Evolutionary conservation across 176 grass and related monocot species (phyloP).

Genomic region (Typha latifolia): DNA sequence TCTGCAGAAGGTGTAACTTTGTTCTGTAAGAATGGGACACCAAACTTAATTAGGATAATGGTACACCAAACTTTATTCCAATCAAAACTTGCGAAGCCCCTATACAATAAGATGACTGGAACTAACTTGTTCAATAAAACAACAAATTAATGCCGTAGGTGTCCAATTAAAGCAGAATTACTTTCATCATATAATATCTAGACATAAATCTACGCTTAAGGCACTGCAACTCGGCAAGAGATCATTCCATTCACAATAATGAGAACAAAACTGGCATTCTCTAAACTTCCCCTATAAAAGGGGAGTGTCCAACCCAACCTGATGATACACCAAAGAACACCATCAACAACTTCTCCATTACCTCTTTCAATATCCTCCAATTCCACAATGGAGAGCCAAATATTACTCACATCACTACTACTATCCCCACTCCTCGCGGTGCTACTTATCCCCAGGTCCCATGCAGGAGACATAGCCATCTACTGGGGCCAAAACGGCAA

Average conservation of each 20-base stretch:
- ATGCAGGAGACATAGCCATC: constrained; percentile 45
- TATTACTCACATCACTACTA: not conserved
- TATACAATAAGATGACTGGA: no score
- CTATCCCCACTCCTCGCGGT: not conserved
- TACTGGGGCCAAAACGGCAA: constrained; percentile 72
- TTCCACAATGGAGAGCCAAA: constrained; percentile 19
- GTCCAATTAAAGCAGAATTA: constrained; percentile 4
- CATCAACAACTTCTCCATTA: not conserved
- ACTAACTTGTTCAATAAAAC: not conserved
- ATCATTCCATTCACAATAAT: not conserved
- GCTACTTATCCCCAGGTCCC: constrained; percentile 10
- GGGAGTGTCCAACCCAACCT: not conserved
- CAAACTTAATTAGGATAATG: no score
- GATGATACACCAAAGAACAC: not conserved
- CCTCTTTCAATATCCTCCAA: not conserved
- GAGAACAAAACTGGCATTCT: not conserved
- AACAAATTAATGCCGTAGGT: not conserved
- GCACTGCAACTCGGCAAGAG: constrained; percentile 26
- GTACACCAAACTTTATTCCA: no score
- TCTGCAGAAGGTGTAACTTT: no score
- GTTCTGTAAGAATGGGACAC: no score
- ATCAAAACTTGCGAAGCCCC: no score
- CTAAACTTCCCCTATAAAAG: constrained; percentile 13
- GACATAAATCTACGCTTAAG: constrained; percentile 20
- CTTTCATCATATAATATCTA: not conserved